Percentiles rank a stretch among this genome's conserved stretches.
These are phyloP conservation scores for Diaporthe vexans DNA, from an alignment of 2,329 filamentous ascomycete species.

Conservation along the genomic window DNA sequence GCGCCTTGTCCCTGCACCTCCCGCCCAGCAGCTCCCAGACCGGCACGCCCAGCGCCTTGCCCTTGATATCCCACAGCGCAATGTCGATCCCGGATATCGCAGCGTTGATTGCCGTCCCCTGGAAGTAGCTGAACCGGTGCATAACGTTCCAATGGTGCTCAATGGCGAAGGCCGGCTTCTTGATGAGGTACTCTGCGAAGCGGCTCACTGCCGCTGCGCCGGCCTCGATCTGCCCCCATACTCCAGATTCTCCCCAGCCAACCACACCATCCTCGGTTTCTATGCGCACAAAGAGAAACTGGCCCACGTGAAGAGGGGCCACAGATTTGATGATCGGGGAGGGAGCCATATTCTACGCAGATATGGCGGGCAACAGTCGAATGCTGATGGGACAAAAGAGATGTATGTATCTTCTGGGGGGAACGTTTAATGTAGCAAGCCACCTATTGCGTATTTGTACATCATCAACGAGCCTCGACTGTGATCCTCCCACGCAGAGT, in stretches of 20 bases:
- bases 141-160: neutral
- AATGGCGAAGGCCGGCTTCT: neutral
- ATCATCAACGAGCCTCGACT: neutral
- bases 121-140: constrained; percentile 18
- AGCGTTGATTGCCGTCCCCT: constrained; percentile 8
- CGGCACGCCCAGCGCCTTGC: neutral
- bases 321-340: neutral
- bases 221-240: constrained; percentile 12
- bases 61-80: constrained; percentile 15
- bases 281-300: constrained; percentile 4
- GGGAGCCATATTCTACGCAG: neutral
- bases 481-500: neutral
- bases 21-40: constrained; percentile 2
- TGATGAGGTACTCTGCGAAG: neutral
- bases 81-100: constrained; percentile 11
- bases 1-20: neutral
- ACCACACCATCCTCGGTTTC: neutral
- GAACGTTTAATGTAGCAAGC: too few relatives aligned
- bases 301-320: neutral
- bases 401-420: too few relatives aligned
- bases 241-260: constrained; percentile 6
- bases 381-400: too few relatives aligned
- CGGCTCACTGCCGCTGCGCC: neutral
- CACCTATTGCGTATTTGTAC: neutral
- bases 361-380: too few relatives aligned